Conservation (phyloP, 2,329 filamentous ascomycete species). For the Cordyceps tenuipes region DNA sequence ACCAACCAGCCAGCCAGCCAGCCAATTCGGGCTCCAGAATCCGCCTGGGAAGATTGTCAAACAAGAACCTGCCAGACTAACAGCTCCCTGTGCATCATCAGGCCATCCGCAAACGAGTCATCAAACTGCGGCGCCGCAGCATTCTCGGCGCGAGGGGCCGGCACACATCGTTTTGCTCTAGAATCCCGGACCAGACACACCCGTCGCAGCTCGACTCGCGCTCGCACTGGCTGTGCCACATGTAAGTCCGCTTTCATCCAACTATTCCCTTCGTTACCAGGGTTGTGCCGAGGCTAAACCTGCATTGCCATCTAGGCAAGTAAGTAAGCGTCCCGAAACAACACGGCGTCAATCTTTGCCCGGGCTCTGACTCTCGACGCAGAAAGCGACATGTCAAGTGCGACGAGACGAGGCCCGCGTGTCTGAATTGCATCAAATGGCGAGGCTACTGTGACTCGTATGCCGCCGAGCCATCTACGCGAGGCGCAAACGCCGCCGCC, state of each 20-base stretch:
- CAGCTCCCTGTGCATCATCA: neutral
- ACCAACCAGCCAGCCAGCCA: neutral
- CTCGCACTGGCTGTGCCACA: slow-evolving; percentile 30
- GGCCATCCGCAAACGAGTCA: neutral
- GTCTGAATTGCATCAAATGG: slow-evolving; percentile 34
- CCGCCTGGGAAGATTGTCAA: no score
- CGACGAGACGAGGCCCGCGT: slow-evolving; percentile 33
- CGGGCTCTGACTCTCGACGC: neutral
- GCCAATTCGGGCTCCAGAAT: no score
- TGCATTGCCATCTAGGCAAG: slow-evolving; percentile 13
- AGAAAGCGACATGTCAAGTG: slow-evolving; percentile 36
- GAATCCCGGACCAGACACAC: slow-evolving; percentile 30
- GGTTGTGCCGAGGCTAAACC: neutral
- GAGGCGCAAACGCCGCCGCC: slow-evolving; percentile 4
- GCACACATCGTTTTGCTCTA: slow-evolving; percentile 30
- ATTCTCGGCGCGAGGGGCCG: slow-evolving; percentile 16
- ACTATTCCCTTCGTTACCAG: no score
- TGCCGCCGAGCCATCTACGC: neutral
- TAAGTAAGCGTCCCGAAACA: neutral
- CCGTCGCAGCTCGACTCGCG: slow-evolving; percentile 29
- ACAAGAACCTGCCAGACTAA: no score
- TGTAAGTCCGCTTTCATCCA: slow-evolving; percentile 19
- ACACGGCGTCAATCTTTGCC: neutral
- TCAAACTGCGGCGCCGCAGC: neutral
- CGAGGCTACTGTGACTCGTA: slow-evolving; percentile 32